Evolutionary conservation across 345 rosid genomes (phyloP).

Genomic region (Populus ilicifolia): DNA sequence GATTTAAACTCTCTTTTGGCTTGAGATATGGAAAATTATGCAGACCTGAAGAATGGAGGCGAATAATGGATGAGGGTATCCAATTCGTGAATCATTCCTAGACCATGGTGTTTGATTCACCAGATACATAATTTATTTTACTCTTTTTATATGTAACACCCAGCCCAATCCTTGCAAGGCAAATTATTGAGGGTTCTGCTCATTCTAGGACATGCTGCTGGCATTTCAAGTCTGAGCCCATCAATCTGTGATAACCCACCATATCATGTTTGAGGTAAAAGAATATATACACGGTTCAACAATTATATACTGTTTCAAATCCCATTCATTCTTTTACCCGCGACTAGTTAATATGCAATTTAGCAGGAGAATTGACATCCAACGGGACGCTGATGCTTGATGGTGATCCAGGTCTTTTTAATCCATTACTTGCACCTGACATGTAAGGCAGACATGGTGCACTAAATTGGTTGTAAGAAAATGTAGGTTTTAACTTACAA

Average conservation of each 20-base stretch:
- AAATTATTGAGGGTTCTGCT: neutral
- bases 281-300: neutral
- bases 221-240: neutral
- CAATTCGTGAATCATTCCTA: neutral
- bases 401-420: no score
- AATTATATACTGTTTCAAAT: neutral
- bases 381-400: no score
- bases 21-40: neutral
- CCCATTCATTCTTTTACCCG: neutral
- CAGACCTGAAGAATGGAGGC: no score
- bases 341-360: neutral
- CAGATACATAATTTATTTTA: no score
- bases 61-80: neutral
- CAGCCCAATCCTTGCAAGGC: neutral
- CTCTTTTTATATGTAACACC: no score
- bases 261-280: neutral
- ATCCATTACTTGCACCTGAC: no score
- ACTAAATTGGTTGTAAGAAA: no score
- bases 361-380: no score
- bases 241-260: neutral
- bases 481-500: no score
- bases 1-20: neutral
- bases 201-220: neutral
- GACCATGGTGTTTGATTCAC: no score
- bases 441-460: no score